Evolutionary conservation across 2,329 filamentous ascomycete species (phyloP), one percentile per base, ranked within the genome.

Genomic region (Chaetomiaceae sp.): DNA sequence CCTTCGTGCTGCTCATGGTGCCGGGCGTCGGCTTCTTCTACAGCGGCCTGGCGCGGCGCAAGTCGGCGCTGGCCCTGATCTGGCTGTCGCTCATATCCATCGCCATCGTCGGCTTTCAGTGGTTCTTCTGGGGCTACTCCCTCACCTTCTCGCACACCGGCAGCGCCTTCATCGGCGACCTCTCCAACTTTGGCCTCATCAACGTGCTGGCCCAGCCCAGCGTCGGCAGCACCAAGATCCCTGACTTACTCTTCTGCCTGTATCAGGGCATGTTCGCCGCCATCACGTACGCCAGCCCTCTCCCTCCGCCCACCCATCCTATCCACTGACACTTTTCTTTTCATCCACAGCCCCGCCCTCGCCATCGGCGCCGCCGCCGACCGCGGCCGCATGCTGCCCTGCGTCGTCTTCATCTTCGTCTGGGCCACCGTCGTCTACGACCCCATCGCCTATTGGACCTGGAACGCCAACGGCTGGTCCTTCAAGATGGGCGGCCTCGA

Each of bases 71-170:
- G 45, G 87, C 88, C 15, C 75, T 95, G 51, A 84, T 95, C 65
- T 90, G 87, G 76, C 76, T 95, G 4, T 86, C 86, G 12, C 78
- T 95, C 70, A 84, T 95, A 71, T 83, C 86, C 14, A 79, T 84
- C 4, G 86, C 80, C 10, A 80, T 94, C 54, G 80, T 89, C 50
- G 83, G 81, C 40, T 94, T 95, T 68, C 88, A 95, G 63, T 95
- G 89, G 88, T 95, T 94, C 73, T 91, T 95, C 73, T 95, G 88
- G 88, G 88, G 88, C 38, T 95, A 91, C 67, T 91, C 86, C 10
- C 71, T 95, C 42, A 77, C 87, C 52, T 95, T 94, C 67, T 89
- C 86, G 6, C 86, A 89, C 66, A 79, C 79, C 18, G 86, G 86
- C 48, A 85, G 84, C 56, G 74, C 74, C 54, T 95, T 81, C 71